Conservation (phyloP, 768 basidiomycete genomes). For the Suillus fuscotomentosus region DNA sequence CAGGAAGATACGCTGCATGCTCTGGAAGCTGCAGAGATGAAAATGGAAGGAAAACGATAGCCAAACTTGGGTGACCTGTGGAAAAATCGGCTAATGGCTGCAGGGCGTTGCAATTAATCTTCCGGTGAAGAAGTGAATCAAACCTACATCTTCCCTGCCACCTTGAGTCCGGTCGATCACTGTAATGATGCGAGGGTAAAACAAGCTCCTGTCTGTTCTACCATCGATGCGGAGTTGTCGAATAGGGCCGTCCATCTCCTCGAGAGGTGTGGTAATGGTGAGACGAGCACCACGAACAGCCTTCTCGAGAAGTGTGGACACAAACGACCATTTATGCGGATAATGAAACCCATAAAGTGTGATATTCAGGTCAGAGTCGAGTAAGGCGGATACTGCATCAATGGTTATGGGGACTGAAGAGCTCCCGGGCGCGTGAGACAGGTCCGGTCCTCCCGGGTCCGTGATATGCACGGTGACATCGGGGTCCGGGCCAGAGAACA, state of each 20-base stretch:
- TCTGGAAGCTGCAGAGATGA: slow-evolving; percentile 33
- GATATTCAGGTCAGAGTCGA: slow-evolving; percentile 52
- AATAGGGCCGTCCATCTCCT: slow-evolving; percentile 20
- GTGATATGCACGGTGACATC: slow-evolving; percentile 15
- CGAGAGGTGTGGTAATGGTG: slow-evolving; percentile 20
- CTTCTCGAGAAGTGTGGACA: slow-evolving; percentile 58
- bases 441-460: slow-evolving; percentile 37
- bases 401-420: slow-evolving; percentile 14
- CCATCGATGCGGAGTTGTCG: slow-evolving; percentile 26
- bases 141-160: slow-evolving; percentile 27
- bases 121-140: slow-evolving; percentile 12
- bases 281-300: slow-evolving; percentile 39
- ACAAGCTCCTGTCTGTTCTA: slow-evolving; percentile 21
- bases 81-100: slow-evolving; percentile 41
- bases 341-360: slow-evolving; percentile 66
- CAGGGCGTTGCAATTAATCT: slow-evolving; percentile 28
- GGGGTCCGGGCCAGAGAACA: slow-evolving; percentile 17
- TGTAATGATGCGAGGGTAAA: slow-evolving; percentile 33
- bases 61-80: slow-evolving; percentile 55
- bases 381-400: slow-evolving; percentile 22
- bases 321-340: slow-evolving; percentile 58
- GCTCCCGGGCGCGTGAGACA: slow-evolving; percentile 36
- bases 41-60: slow-evolving; percentile 65
- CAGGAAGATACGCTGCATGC: slow-evolving; percentile 58
- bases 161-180: slow-evolving; percentile 37